Evolutionary conservation across 1,284 basidiomycete species (phyloP).

Genomic region (Porogramme epimiltina): DNA sequence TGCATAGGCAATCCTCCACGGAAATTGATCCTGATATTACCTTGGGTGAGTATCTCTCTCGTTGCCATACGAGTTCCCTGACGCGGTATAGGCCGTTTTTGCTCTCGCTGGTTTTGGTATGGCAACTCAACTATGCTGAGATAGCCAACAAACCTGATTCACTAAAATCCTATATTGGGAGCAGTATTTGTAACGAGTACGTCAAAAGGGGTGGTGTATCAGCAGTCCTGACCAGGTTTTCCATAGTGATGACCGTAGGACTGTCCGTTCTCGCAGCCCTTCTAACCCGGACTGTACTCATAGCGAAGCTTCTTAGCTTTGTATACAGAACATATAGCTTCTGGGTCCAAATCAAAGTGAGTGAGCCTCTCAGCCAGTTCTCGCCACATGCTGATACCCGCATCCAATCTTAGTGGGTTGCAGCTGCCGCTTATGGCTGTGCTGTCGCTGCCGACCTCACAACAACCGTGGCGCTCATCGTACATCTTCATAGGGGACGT

Average conservation of each 20-base stretch:
- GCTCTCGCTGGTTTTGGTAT: too few species aligned
- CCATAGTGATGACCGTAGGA: too few species aligned
- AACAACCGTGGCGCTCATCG: background rate
- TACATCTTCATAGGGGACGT: background rate
- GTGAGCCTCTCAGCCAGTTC: background rate
- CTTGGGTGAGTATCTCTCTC: background rate
- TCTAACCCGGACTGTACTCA: too few species aligned
- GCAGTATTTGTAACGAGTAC: too few species aligned
- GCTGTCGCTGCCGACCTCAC: background rate
- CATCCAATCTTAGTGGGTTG: background rate
- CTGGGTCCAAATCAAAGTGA: background rate
- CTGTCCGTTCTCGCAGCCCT: too few species aligned
- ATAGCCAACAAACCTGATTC: too few species aligned
- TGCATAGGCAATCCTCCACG: background rate
- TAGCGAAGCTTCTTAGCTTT: background rate
- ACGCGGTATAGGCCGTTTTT: too few species aligned
- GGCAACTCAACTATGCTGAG: too few species aligned
- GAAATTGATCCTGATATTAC: background rate
- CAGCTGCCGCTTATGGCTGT: background rate
- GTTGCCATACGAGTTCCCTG: too few species aligned
- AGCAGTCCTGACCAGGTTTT: too few species aligned
- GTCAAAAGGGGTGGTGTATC: too few species aligned
- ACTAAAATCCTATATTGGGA: too few species aligned
- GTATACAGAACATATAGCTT: background rate
- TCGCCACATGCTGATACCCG: background rate